phyloP scores from a whole-genome alignment of 2,329 filamentous ascomycete species.

The Falciphora oryzae region DNA sequence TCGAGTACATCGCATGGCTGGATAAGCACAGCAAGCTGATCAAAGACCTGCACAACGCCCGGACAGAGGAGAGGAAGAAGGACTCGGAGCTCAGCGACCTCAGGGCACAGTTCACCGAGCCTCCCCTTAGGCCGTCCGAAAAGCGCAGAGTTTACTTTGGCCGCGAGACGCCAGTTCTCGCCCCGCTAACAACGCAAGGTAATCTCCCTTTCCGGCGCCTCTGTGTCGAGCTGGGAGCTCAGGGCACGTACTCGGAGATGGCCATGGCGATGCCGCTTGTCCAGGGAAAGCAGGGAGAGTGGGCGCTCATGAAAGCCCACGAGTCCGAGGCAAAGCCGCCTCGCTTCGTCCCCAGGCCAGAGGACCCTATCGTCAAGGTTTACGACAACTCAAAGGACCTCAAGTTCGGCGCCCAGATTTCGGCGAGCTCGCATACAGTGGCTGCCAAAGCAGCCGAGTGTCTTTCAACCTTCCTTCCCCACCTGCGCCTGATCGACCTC shows the following conservation, averaged over 20 bases:
- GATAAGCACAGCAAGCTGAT: slow-evolving; percentile 54
- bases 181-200: slow-evolving; percentile 91
- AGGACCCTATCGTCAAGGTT: slow-evolving; percentile 53
- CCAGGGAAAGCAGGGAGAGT: slow-evolving; percentile 86
- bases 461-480: slow-evolving; percentile 68
- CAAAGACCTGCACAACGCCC: slow-evolving; percentile 39
- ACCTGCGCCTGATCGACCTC: slow-evolving; percentile 84
- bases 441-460: slow-evolving; percentile 84
- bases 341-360: slow-evolving; percentile 49
- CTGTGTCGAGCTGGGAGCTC: slow-evolving; percentile 81
- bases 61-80: neutral
- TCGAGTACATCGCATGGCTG: slow-evolving; percentile 72
- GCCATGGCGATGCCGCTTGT: slow-evolving; percentile 85
- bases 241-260: slow-evolving; percentile 98
- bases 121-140: slow-evolving; percentile 84
- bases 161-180: slow-evolving; percentile 85
- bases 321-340: slow-evolving; percentile 74
- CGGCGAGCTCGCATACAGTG: slow-evolving; percentile 85
- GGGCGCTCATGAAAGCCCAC: slow-evolving; percentile 91
- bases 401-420: slow-evolving; percentile 88
- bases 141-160: slow-evolving; percentile 94
- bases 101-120: slow-evolving; percentile 75
- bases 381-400: slow-evolving; percentile 82
- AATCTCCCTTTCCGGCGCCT: slow-evolving; percentile 92
- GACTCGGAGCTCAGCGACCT: slow-evolving; percentile 25